Conservation (phyloP, 2,329 filamentous ascomycete species). For the Pezicula carpinea region DNA sequence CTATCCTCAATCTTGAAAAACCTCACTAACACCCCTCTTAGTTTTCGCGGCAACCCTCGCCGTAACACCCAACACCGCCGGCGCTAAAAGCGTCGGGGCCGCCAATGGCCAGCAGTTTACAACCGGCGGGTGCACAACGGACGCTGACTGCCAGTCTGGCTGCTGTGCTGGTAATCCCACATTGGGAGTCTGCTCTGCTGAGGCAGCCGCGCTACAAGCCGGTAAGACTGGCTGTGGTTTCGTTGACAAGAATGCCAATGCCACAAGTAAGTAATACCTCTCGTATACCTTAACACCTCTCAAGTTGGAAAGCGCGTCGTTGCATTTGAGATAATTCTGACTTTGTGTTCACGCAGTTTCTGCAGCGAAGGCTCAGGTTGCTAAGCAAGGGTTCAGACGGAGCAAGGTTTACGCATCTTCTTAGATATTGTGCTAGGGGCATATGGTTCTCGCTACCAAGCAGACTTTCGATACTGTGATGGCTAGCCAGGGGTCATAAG, state of each 20-base stretch:
- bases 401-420: not conserved
- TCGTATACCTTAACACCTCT: not conserved
- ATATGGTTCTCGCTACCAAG: too few relatives aligned
- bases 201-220: conserved; percentile 31
- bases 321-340: conserved; percentile 2
- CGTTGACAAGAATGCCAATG: conserved; percentile 30
- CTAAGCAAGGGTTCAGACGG: conserved; percentile 31
- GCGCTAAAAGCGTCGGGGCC: conserved; percentile 31
- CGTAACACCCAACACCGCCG: conserved; percentile 31
- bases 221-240: conserved; percentile 35
- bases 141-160: conserved; percentile 30
- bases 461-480: too few relatives aligned
- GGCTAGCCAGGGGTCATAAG: too few relatives aligned
- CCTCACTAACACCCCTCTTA: conserved; percentile 9
- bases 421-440: too few relatives aligned
- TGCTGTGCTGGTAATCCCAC: conserved; percentile 28
- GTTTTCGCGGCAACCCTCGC: conserved; percentile 28
- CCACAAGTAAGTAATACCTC: conserved; percentile 3
- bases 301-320: conserved; percentile 7
- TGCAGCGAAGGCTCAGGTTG: conserved; percentile 27
- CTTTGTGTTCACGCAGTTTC: conserved; percentile 21
- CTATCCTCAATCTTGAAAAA: conserved; percentile 9
- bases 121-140: conserved; percentile 32
- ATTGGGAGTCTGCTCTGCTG: conserved; percentile 32
- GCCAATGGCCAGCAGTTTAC: conserved; percentile 32